Evolutionary conservation across 257 asterid genomes (phyloP).

Genomic region (Lantana camara): DNA sequence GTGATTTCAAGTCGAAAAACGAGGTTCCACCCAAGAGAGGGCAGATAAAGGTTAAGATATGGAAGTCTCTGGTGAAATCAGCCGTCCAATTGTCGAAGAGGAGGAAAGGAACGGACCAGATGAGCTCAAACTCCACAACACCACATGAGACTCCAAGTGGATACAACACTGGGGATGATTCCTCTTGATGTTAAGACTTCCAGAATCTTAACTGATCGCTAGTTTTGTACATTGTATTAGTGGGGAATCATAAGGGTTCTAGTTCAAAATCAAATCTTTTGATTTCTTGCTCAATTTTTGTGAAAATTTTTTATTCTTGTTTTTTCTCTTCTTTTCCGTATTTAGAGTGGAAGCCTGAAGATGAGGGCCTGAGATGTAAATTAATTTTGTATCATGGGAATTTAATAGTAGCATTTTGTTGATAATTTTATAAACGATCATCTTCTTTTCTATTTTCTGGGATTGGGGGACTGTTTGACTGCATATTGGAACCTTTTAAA

Average conservation of each 20-base stretch:
- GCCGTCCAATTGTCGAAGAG: not conserved
- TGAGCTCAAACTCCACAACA: conserved; percentile 22
- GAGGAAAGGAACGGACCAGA: conserved; percentile 2
- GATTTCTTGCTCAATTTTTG: not conserved
- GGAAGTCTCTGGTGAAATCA: conserved; percentile 26
- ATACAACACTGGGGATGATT: conserved; percentile 23
- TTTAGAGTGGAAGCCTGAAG: too few relatives aligned
- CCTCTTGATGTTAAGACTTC: not conserved
- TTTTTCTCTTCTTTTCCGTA: too few relatives aligned
- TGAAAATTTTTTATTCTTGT: too few relatives aligned
- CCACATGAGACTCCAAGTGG: conserved; percentile 32
- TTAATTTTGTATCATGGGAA: too few relatives aligned
- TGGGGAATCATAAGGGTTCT: not conserved
- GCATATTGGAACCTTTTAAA: too few relatives aligned
- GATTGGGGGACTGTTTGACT: too few relatives aligned
- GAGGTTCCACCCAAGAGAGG: conserved; percentile 35
- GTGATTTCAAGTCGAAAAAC: not conserved
- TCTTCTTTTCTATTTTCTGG: too few relatives aligned
- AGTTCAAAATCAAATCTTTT: too few relatives aligned
- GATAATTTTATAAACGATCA: too few relatives aligned
- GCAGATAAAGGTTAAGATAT: conserved; percentile 29
- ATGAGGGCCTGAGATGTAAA: too few relatives aligned
- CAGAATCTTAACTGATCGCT: not conserved
- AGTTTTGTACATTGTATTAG: not conserved
- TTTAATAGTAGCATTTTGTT: too few relatives aligned